These are phyloP conservation scores for Beauveria brongniartii DNA, from an alignment of 2,329 filamentous ascomycete genomes.

Conservation along the genomic window DNA sequence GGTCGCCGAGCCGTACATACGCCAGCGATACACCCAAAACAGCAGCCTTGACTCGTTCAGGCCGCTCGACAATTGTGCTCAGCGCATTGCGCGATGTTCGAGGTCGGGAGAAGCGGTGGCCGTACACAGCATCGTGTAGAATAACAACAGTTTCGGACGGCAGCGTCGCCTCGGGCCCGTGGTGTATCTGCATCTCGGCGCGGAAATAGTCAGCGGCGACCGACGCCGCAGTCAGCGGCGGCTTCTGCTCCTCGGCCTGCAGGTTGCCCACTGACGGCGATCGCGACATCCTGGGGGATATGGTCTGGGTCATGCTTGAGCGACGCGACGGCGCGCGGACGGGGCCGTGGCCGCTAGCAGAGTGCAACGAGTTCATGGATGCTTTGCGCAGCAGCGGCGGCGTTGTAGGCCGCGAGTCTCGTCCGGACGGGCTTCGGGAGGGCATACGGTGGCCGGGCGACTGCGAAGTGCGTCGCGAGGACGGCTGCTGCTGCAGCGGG, in stretches of 20 bases:
- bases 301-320: constrained; percentile 37
- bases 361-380: constrained; percentile 49
- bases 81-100: constrained; percentile 65
- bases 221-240: constrained; percentile 38
- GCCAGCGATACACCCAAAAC: constrained; percentile 76
- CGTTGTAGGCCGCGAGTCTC: constrained; percentile 38
- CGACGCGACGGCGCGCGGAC: constrained; percentile 36
- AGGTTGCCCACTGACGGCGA: constrained; percentile 25
- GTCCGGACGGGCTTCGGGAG: constrained; percentile 36
- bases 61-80: constrained; percentile 81
- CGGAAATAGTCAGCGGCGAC: constrained; percentile 63
- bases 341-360: constrained; percentile 32
- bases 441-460: constrained; percentile 29
- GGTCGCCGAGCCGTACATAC: constrained; percentile 81
- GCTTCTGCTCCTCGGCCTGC: constrained; percentile 25
- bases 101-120: constrained; percentile 81
- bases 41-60: constrained; percentile 80
- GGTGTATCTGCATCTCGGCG: constrained; percentile 59
- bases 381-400: constrained; percentile 47
- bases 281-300: constrained; percentile 33
- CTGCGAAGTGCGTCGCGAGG: constrained; percentile 28
- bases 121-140: constrained; percentile 89
- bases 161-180: constrained; percentile 33
- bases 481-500: constrained; percentile 29
- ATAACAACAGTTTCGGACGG: constrained; percentile 66